phyloP scores from a whole-genome alignment of 768 basidiomycete genomes.

The Tylopilus balloui region DNA sequence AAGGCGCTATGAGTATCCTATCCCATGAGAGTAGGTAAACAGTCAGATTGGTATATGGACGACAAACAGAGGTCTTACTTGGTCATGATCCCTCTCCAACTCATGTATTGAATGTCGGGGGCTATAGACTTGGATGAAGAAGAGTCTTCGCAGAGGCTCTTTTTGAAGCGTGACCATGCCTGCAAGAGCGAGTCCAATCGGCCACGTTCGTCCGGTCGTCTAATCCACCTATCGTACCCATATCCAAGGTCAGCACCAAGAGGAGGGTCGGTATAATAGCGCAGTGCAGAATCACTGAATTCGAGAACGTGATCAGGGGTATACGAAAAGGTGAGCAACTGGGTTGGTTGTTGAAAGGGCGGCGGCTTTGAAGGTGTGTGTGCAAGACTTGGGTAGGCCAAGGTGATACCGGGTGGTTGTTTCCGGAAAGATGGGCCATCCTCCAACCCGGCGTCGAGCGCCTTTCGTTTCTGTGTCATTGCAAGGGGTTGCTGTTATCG shows the following conservation, averaged over 20 bases:
- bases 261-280: constrained; percentile 70
- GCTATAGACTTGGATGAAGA: constrained; percentile 19
- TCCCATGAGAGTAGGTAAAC: constrained; percentile 32
- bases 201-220: constrained; percentile 58
- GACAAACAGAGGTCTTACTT: constrained; percentile 46
- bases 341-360: constrained; percentile 67
- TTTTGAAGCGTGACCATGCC: constrained; percentile 47
- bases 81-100: constrained; percentile 83
- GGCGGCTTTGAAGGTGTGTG: constrained; percentile 20
- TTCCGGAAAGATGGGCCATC: constrained; percentile 3
- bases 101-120: constrained; percentile 52
- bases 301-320: constrained; percentile 50
- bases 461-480: constrained; percentile 30
- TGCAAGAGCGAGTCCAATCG: constrained; percentile 65
- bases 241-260: constrained; percentile 57
- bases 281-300: constrained; percentile 65
- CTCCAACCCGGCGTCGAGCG: constrained; percentile 13
- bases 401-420: background rate
- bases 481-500: background rate
- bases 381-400: constrained; percentile 26
- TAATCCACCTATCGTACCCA: constrained; percentile 72
- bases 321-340: constrained; percentile 71
- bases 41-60: background rate
- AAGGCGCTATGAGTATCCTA: constrained; percentile 78
- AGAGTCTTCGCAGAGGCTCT: constrained; percentile 31